A percentile compares a stretch with the other conserved stretches of the same genome.
Conservation (phyloP, 2,329 filamentous ascomycete genomes). For the Colletotrichum eremochloae region DNA sequence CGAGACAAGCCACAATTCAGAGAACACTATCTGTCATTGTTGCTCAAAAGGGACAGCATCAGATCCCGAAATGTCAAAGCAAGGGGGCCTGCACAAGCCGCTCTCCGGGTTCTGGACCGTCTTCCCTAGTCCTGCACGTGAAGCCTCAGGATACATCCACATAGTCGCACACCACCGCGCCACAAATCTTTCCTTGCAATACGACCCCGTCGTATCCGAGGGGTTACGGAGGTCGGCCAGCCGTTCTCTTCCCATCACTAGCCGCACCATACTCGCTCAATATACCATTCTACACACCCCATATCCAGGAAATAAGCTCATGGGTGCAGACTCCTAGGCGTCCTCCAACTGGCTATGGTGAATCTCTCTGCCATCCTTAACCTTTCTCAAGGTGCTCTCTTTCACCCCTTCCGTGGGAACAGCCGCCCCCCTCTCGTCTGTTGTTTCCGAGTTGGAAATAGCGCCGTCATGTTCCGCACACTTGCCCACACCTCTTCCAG, state of each 20-base stretch:
- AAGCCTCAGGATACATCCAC: conserved; percentile 12
- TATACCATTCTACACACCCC: neutral
- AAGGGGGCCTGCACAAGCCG: conserved; percentile 20
- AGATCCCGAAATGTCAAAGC: neutral
- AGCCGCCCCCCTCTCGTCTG: conserved; percentile 22
- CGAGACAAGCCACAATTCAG: conserved; percentile 31
- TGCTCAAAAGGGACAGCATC: neutral
- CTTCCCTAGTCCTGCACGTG: conserved; percentile 23
- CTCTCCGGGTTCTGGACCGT: conserved; percentile 12
- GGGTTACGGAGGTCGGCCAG: conserved; percentile 3
- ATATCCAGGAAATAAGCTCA: conserved; percentile 27
- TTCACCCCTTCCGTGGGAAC: neutral
- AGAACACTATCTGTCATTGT: neutral
- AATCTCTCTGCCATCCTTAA: conserved; percentile 4
- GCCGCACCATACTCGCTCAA: conserved; percentile 9
- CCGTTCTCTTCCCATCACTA: conserved; percentile 7
- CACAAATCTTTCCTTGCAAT: conserved; percentile 28
- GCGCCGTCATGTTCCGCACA: conserved; percentile 12
- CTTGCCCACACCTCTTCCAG: neutral
- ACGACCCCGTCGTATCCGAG: conserved; percentile 1
- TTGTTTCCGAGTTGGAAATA: conserved; percentile 32
- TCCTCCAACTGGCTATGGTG: neutral
- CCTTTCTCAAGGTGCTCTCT: conserved; percentile 16
- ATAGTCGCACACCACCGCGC: conserved; percentile 31
- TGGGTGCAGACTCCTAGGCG: conserved; percentile 9